phyloP scores from a whole-genome alignment of 305 asterid genomes.

The Ajuga reptans region DNA sequence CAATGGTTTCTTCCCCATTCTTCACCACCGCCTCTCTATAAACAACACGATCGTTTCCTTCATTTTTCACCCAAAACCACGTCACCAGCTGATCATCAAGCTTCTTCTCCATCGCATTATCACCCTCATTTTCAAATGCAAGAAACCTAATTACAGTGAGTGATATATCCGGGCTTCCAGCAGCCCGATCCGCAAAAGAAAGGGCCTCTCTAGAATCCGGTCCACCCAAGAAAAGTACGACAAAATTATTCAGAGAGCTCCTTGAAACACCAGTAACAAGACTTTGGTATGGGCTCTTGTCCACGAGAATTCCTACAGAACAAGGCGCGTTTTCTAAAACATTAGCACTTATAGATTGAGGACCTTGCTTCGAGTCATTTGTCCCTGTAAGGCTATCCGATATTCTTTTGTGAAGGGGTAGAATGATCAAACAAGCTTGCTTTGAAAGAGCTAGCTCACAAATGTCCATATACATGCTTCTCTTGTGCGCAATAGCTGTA shows the following conservation, averaged over 20 bases:
- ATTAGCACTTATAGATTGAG: slow-evolving; percentile 29
- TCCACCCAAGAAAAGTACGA: slow-evolving; percentile 73
- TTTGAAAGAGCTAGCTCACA: slow-evolving; percentile 61
- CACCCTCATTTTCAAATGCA: slow-evolving; percentile 41
- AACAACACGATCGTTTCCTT: slow-evolving; percentile 37
- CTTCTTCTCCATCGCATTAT: slow-evolving; percentile 51
- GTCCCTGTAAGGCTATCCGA: slow-evolving; percentile 5
- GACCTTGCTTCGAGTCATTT: slow-evolving; percentile 15
- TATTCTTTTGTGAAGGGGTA: slow-evolving; percentile 34
- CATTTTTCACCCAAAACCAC: slow-evolving; percentile 82
- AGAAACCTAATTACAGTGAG: slow-evolving; percentile 64
- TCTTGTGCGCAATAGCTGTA: slow-evolving; percentile 45
- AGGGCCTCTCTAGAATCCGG: slow-evolving; percentile 80
- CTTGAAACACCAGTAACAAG: slow-evolving; percentile 14
- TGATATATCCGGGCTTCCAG: slow-evolving; percentile 32
- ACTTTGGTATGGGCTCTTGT: slow-evolving; percentile 24
- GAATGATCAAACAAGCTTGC: slow-evolving; percentile 51
- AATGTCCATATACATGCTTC: slow-evolving; percentile 67
- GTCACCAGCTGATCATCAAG: slow-evolving; percentile 76
- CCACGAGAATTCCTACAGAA: slow-evolving; percentile 60
- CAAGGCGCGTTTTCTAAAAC: slow-evolving; percentile 70
- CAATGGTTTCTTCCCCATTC: slow-evolving; percentile 66
- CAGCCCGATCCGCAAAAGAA: slow-evolving; percentile 52
- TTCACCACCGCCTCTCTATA: slow-evolving; percentile 67
- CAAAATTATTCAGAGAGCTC: slow-evolving; percentile 29